Conservation (phyloP, 1,284 basidiomycete genomes). For the Boletus smithii region DNA sequence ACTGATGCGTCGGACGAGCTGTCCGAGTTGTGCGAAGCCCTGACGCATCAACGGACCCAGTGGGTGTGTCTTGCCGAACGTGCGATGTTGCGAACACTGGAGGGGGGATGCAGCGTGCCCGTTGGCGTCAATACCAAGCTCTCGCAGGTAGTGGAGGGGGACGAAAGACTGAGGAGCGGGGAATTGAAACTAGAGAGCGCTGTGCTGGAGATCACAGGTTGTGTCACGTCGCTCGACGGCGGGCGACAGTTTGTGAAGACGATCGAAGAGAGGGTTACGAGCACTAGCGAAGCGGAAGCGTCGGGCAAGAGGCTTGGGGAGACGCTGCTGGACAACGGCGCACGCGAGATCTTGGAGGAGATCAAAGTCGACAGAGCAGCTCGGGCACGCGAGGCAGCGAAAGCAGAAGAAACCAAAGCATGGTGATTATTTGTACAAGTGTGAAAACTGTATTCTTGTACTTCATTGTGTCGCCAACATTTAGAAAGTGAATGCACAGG, state of each 20-base stretch:
- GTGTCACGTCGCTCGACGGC: constrained; percentile 80
- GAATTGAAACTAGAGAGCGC: constrained; percentile 28
- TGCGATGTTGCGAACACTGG: constrained; percentile 80
- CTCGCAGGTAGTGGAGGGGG: constrained; percentile 20
- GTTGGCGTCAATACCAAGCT: constrained; percentile 78
- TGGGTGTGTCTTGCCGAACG: constrained; percentile 83
- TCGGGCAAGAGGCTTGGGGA: constrained; percentile 67
- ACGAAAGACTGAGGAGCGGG: constrained; percentile 31
- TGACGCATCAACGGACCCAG: constrained; percentile 76
- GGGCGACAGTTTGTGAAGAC: constrained; percentile 66
- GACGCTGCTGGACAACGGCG: constrained; percentile 65
- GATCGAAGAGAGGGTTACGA: constrained; percentile 52
- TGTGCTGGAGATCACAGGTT: constrained; percentile 65
- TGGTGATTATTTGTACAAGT: not conserved
- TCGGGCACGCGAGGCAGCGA: constrained; percentile 50
- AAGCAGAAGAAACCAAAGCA: constrained; percentile 20
- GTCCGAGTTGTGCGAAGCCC: constrained; percentile 56
- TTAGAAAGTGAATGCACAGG: constrained; percentile 31
- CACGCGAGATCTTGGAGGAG: constrained; percentile 73
- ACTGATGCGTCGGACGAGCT: constrained; percentile 60
- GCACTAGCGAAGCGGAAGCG: constrained; percentile 59
- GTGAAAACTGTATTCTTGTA: constrained; percentile 27
- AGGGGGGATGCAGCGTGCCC: constrained; percentile 96
- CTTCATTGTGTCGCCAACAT: constrained; percentile 35
- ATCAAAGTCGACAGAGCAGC: constrained; percentile 66